Percentiles rank a stretch among this genome's conserved stretches.
Evolutionary conservation across 371 early-diverging fungal species (phyloP).

Genomic region (Rhizopus sp.): DNA sequence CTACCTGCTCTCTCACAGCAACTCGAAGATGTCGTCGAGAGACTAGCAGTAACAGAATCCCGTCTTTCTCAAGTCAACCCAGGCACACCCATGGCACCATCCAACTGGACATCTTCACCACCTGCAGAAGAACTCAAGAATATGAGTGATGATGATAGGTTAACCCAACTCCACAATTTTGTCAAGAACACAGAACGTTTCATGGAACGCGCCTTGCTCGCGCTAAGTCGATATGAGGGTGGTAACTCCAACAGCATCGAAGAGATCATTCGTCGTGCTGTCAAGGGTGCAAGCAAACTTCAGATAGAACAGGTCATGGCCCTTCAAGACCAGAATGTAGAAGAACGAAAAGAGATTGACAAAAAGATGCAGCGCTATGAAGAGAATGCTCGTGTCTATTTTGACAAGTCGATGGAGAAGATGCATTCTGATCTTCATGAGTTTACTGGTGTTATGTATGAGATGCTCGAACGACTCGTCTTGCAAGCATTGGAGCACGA

Average conservation of each 20-base stretch:
- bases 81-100: not conserved
- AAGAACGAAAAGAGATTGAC: conserved; percentile 29
- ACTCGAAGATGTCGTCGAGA: conserved; percentile 37
- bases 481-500: conserved; percentile 39
- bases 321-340: conserved; percentile 29
- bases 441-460: conserved; percentile 48
- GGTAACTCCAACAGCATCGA: conserved; percentile 38
- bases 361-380: conserved; percentile 47
- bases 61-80: conserved; percentile 15
- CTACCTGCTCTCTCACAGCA: conserved; percentile 34
- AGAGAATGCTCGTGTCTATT: conserved; percentile 45
- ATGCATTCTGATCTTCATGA: conserved; percentile 49
- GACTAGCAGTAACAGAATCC: conserved; percentile 23
- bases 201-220: conserved; percentile 39
- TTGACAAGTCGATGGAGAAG: conserved; percentile 46
- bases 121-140: not conserved
- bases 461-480: conserved; percentile 48
- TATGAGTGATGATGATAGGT: conserved; percentile 17
- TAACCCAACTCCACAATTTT: conserved; percentile 32
- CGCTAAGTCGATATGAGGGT: conserved; percentile 33
- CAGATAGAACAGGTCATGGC: conserved; percentile 29
- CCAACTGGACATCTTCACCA: conserved; percentile 1
- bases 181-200: conserved; percentile 40
- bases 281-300: conserved; percentile 44
- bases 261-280: conserved; percentile 45